A percentile compares a stretch with the other conserved stretches of the same genome.
Evolutionary conservation across 1,284 basidiomycete genomes (phyloP).

Genomic region (Flammula alnicola): DNA sequence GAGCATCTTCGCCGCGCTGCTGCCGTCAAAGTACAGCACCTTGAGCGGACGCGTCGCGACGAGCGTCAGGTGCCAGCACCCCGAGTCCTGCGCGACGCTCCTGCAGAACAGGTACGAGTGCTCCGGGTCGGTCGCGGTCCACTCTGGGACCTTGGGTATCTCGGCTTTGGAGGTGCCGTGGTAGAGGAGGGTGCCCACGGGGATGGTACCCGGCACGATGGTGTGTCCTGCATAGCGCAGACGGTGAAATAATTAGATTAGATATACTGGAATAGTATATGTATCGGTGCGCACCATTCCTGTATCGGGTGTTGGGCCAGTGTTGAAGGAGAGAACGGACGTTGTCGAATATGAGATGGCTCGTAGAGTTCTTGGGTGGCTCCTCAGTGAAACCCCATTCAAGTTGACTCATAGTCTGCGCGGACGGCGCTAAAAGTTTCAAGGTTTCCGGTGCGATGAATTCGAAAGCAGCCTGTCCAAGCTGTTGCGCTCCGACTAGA

Average conservation of each 20-base stretch:
- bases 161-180: slow-evolving; percentile 31
- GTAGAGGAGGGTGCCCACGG: slow-evolving; percentile 39
- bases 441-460: no score
- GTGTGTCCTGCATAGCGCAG: slow-evolving; percentile 31
- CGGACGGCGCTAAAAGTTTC: no score
- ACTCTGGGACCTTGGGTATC: slow-evolving; percentile 40
- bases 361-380: slow-evolving; percentile 33
- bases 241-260: no score
- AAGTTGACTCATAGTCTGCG: no score
- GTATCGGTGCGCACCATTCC: slow-evolving; percentile 43
- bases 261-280: slow-evolving; percentile 1
- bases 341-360: slow-evolving; percentile 46
- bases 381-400: slow-evolving; percentile 16
- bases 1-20: slow-evolving; percentile 36
- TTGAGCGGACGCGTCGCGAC: slow-evolving; percentile 36
- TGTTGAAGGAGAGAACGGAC: slow-evolving; percentile 48
- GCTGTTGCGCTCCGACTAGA: no score
- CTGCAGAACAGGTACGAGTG: slow-evolving; percentile 40
- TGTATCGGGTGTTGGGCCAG: slow-evolving; percentile 55
- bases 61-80: slow-evolving; percentile 41
- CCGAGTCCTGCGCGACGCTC: neutral
- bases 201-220: slow-evolving; percentile 37
- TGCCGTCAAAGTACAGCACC: slow-evolving; percentile 46
- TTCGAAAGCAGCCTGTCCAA: no score
- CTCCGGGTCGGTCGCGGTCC: slow-evolving; percentile 46